Percentiles rank a stretch among this genome's conserved stretches.
These are phyloP conservation scores for Uronychia binucleata DNA, from an alignment of 73 alveolate species.

Conservation along the genomic window DNA sequence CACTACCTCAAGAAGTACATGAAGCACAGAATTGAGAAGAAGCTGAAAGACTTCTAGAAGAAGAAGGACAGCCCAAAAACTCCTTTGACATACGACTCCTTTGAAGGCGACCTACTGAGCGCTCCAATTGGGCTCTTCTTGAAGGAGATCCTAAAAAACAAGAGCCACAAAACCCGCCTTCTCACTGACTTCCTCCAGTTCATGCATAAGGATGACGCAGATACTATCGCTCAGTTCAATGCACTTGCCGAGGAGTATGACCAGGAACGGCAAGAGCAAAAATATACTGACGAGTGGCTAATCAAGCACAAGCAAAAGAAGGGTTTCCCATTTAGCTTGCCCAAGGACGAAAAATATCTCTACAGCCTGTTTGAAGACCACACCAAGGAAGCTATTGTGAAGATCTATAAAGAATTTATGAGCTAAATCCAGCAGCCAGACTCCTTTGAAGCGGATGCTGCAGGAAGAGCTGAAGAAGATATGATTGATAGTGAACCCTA, in stretches of 20 bases:
- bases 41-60: background rate
- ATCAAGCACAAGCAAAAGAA: background rate
- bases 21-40: background rate
- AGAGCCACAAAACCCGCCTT: no score
- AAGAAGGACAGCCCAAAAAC: background rate
- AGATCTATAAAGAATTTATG: background rate
- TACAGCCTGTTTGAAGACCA: background rate
- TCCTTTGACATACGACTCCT: background rate
- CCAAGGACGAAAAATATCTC: background rate
- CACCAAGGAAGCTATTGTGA: background rate
- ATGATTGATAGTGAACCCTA: no score
- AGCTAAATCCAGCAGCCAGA: no score
- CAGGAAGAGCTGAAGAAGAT: no score
- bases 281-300: background rate
- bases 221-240: background rate
- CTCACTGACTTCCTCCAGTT: background rate
- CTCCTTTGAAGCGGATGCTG: no score
- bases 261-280: background rate
- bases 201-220: background rate
- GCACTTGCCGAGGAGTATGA: background rate
- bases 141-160: background rate
- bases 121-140: background rate
- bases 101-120: background rate
- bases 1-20: background rate
- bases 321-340: background rate